phyloP scores from a whole-genome alignment of 352 stramenopile genomes.

The Phytophthora litchii region DNA sequence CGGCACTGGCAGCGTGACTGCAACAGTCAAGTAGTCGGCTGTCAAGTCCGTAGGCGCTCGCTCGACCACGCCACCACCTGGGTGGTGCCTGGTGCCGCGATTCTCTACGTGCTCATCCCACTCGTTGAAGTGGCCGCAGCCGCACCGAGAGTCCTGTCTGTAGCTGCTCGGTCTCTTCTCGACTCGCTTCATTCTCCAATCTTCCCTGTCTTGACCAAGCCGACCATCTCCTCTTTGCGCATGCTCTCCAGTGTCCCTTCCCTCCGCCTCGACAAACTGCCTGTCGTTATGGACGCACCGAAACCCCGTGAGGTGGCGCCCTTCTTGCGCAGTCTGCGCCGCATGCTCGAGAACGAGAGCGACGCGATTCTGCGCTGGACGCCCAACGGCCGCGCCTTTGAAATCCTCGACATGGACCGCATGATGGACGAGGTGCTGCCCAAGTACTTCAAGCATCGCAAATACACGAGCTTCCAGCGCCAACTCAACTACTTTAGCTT shows the following conservation, averaged over 20 bases:
- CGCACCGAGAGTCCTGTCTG: slow-evolving; percentile 32
- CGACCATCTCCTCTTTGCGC: slow-evolving; percentile 10
- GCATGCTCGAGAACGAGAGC: slow-evolving; percentile 63
- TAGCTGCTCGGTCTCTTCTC: slow-evolving; percentile 23
- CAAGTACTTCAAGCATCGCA: slow-evolving; percentile 87
- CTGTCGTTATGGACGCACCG: not conserved
- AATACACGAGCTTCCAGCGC: slow-evolving; percentile 88
- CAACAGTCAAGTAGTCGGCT: not conserved
- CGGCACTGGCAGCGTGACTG: too few relatives aligned
- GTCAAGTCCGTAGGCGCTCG: not conserved
- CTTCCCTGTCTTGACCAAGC: slow-evolving; percentile 6
- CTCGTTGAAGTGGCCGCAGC: slow-evolving; percentile 30
- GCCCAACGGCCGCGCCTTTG: slow-evolving; percentile 71
- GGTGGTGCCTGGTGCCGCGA: slow-evolving; percentile 12
- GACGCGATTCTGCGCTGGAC: slow-evolving; percentile 54
- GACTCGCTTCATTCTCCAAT: slow-evolving; percentile 32
- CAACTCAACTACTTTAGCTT: slow-evolving; percentile 89
- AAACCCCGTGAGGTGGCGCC: slow-evolving; percentile 48
- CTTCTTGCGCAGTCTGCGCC: slow-evolving; percentile 59
- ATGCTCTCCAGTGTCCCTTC: slow-evolving; percentile 14
- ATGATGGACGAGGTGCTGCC: slow-evolving; percentile 76
- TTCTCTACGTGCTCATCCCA: slow-evolving; percentile 29
- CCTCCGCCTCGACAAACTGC: slow-evolving; percentile 20
- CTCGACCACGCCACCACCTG: too few relatives aligned
- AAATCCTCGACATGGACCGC: slow-evolving; percentile 78